phyloP scores from a whole-genome alignment of 2,329 filamentous ascomycete genomes.

The Chaetoscypha palmicola region DNA sequence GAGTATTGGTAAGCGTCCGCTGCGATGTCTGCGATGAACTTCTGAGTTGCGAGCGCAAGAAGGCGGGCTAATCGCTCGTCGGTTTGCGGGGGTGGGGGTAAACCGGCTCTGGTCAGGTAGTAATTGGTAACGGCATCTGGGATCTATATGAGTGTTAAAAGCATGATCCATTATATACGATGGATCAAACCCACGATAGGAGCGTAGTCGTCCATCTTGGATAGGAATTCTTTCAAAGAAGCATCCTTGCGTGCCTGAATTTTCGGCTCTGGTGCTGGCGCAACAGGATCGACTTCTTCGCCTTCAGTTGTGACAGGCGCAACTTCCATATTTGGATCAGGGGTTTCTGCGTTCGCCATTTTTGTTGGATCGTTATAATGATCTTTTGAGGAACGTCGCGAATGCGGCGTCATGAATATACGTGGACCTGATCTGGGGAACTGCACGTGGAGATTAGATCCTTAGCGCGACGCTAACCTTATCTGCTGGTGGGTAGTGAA shows the following conservation, averaged over 20 bases:
- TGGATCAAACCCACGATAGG: slow-evolving; percentile 65
- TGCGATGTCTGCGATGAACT: slow-evolving; percentile 96
- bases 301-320: slow-evolving; percentile 23
- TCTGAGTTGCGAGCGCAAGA: slow-evolving; percentile 94
- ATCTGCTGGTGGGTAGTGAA: slow-evolving; percentile 3
- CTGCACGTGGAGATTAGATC: not conserved
- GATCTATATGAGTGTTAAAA: slow-evolving; percentile 52
- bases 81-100: slow-evolving; percentile 85
- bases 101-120: slow-evolving; percentile 92
- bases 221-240: slow-evolving; percentile 83
- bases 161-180: not conserved
- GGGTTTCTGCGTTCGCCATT: slow-evolving; percentile 30
- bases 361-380: slow-evolving; percentile 7
- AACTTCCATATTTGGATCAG: slow-evolving; percentile 28
- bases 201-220: slow-evolving; percentile 97
- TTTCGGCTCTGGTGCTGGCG: slow-evolving; percentile 49
- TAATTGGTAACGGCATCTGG: slow-evolving; percentile 96
- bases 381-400: slow-evolving; percentile 1
- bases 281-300: slow-evolving; percentile 38
- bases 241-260: slow-evolving; percentile 82
- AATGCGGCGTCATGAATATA: slow-evolving; percentile 6
- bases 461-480: not conserved
- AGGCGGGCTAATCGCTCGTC: slow-evolving; percentile 86
- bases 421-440: too few relatives aligned
- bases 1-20: slow-evolving; percentile 98